phyloP scores from a whole-genome alignment of 2,329 filamentous ascomycete species.

The Neocucurbitaria cava region DNA sequence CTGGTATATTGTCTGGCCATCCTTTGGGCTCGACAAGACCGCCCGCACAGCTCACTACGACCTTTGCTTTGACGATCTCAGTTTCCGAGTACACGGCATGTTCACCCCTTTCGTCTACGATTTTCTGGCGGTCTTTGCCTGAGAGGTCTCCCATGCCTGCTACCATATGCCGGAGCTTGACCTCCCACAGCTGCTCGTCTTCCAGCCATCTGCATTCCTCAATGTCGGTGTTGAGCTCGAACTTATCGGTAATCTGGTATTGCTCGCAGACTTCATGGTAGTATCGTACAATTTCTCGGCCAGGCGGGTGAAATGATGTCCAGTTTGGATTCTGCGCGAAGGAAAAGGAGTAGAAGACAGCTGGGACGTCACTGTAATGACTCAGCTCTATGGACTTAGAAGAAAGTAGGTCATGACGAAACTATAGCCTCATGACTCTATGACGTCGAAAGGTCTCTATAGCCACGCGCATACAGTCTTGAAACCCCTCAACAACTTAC shows the following conservation, averaged over 20 bases:
- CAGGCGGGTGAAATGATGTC: constrained; percentile 58
- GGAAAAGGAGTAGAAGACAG: constrained; percentile 63
- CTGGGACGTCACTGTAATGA: constrained; percentile 53
- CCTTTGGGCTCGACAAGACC: constrained; percentile 62
- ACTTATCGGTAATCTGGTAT: constrained; percentile 63
- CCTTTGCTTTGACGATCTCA: constrained; percentile 61
- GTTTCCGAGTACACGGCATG: constrained; percentile 57
- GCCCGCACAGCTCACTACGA: constrained; percentile 63
- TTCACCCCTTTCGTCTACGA: constrained; percentile 54
- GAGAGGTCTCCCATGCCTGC: constrained; percentile 63
- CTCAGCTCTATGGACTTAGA: constrained; percentile 13
- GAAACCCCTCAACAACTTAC: constrained; percentile 19
- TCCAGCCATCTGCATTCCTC: constrained; percentile 60
- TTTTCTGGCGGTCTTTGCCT: constrained; percentile 54
- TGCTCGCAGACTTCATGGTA: constrained; percentile 61
- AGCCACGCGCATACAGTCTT: neutral
- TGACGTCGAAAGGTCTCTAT: neutral
- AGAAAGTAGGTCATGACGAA: too few relatives aligned
- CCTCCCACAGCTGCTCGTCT: constrained; percentile 62
- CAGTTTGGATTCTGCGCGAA: constrained; percentile 62
- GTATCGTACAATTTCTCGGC: constrained; percentile 60
- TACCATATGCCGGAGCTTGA: constrained; percentile 58
- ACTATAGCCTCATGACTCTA: neutral
- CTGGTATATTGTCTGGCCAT: constrained; percentile 59
- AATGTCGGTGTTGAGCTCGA: constrained; percentile 66